Conservation (phyloP, 2,329 filamentous ascomycete genomes). For the Fusarium nodosum region DNA sequence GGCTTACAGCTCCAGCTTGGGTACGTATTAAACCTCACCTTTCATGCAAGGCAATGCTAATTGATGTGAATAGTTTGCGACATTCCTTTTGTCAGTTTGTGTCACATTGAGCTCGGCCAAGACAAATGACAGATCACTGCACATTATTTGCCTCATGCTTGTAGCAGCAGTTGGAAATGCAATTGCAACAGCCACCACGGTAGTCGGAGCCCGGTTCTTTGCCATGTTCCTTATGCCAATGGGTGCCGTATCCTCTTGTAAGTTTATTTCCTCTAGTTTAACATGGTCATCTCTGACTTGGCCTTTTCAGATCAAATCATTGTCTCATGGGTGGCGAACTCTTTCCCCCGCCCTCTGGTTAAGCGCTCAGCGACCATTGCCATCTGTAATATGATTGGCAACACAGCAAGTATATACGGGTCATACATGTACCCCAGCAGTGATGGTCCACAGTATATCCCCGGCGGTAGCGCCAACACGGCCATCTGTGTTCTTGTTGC, state of each 20-base stretch:
- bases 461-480: slow-evolving; percentile 72
- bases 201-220: slow-evolving; percentile 68
- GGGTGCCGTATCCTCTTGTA: slow-evolving; percentile 64
- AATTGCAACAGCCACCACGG: slow-evolving; percentile 66
- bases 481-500: slow-evolving; percentile 73
- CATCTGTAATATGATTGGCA: slow-evolving; percentile 76
- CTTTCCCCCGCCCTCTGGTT: slow-evolving; percentile 77
- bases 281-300: accelerated
- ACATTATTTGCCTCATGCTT: slow-evolving; percentile 67
- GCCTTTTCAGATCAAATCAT: slow-evolving; percentile 63
- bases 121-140: slow-evolving; percentile 67
- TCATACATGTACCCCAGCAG: slow-evolving; percentile 63
- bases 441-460: slow-evolving; percentile 60
- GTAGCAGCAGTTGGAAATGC: slow-evolving; percentile 67
- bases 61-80: slow-evolving; percentile 56
- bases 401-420: slow-evolving; percentile 64
- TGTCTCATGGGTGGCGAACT: slow-evolving; percentile 77
- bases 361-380: slow-evolving; percentile 75
- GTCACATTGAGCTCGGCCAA: slow-evolving; percentile 69
- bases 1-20: slow-evolving; percentile 72
- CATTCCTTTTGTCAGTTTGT: slow-evolving; percentile 65
- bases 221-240: slow-evolving; percentile 74
- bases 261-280: not conserved
- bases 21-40: slow-evolving; percentile 49
- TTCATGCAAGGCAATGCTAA: not conserved